These are phyloP conservation scores for Ceratorhiza oryzae-sativae DNA, from an alignment of 1,284 basidiomycete species.

Conservation along the genomic window DNA sequence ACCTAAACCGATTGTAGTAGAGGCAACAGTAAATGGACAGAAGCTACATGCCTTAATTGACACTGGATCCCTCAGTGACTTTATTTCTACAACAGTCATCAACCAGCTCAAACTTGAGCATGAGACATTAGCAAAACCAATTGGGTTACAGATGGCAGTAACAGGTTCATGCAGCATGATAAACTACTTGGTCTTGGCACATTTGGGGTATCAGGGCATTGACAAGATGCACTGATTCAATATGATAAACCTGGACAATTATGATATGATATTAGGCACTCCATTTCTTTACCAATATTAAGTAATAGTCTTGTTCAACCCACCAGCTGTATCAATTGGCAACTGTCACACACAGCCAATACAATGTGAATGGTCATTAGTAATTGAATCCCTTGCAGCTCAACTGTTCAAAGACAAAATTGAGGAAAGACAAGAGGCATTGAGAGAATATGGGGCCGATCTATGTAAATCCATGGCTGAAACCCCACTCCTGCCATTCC, in stretches of 20 bases:
- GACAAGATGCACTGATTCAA: conserved; percentile 48
- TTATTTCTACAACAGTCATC: conserved; percentile 53
- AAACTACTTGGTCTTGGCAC: conserved; percentile 26
- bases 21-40: conserved; percentile 50
- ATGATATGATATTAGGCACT: conserved; percentile 49
- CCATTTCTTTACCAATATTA: conserved; percentile 49
- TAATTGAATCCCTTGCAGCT: conserved; percentile 42
- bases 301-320: conserved; percentile 46
- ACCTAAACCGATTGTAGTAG: conserved; percentile 39
- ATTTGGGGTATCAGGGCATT: conserved; percentile 50
- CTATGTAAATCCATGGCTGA: conserved; percentile 48
- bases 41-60: conserved; percentile 50
- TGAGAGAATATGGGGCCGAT: conserved; percentile 44
- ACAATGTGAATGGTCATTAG: conserved; percentile 42
- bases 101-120: conserved; percentile 49
- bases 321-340: conserved; percentile 44
- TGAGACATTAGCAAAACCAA: conserved; percentile 46
- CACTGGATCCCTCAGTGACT: conserved; percentile 53
- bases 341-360: conserved; percentile 42
- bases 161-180: conserved; percentile 48
- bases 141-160: conserved; percentile 50
- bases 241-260: conserved; percentile 47
- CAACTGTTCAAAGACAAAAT: background rate
- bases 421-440: conserved; percentile 36
- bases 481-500: conserved; percentile 49